Percentiles rank a stretch among this genome's conserved stretches.
These are phyloP conservation scores for Penicillium sp. DNA, from an alignment of 2,329 filamentous ascomycete genomes.

Conservation along the genomic window DNA sequence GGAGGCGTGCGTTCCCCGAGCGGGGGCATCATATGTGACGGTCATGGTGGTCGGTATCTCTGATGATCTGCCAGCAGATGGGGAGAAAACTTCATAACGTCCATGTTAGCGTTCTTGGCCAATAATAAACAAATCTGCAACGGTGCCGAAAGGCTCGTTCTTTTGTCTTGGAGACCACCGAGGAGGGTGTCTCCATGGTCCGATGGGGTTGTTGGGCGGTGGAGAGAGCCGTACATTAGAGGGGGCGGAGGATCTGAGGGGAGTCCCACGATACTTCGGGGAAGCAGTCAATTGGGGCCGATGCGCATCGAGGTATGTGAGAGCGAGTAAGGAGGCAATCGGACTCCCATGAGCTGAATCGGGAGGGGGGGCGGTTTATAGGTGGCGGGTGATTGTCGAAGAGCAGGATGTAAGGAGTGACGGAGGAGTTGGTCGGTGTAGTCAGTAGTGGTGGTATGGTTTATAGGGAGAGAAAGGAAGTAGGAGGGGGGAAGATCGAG, in stretches of 20 bases:
- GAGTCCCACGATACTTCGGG: conserved; percentile 11
- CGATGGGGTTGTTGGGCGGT: neutral
- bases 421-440: conserved; percentile 16
- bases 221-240: conserved; percentile 9
- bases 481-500: neutral
- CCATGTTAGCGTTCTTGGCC: conserved; percentile 6
- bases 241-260: neutral
- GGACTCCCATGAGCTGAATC: conserved; percentile 22
- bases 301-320: conserved; percentile 23
- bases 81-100: conserved; percentile 16
- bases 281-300: conserved; percentile 20
- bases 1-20: conserved; percentile 55
- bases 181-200: neutral
- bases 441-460: neutral
- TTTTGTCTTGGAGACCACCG: no score
- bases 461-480: neutral
- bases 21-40: conserved; percentile 65
- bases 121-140: neutral
- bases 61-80: conserved; percentile 39
- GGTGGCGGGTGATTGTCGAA: neutral
- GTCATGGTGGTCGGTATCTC: conserved; percentile 57
- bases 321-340: conserved; percentile 16
- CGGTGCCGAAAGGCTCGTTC: conserved; percentile 7
- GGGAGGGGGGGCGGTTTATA: neutral
- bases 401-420: conserved; percentile 16